Percentiles rank a stretch among this genome's conserved stretches.
Conservation (phyloP, 2,329 filamentous ascomycete genomes). For the Microsporum ferrugineum region DNA sequence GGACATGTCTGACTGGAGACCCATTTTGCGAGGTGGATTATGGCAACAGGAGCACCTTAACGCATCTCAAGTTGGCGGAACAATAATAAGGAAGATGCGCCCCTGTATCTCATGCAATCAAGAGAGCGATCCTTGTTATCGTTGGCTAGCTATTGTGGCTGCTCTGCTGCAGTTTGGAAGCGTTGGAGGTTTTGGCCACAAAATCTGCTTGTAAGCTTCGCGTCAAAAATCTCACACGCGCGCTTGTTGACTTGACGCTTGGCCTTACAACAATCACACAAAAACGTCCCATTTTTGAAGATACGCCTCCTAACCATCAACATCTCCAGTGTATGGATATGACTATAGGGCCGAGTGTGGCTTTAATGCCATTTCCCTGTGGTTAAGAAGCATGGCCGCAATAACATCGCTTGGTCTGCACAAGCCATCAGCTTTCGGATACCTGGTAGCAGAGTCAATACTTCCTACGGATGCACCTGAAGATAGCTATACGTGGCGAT, state of each 20-base stretch:
- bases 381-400: conserved; percentile 58
- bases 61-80: background rate
- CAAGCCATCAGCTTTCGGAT: conserved; percentile 69
- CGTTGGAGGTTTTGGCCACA: background rate
- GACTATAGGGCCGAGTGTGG: background rate
- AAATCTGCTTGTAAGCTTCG: background rate
- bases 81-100: background rate
- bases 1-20: background rate
- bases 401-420: conserved; percentile 86
- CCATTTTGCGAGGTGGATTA: background rate
- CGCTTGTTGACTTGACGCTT: conserved; percentile 1
- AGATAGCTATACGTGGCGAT: conserved; percentile 63
- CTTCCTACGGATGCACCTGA: conserved; percentile 55
- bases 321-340: background rate
- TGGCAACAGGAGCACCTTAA: background rate
- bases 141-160: too few relatives aligned
- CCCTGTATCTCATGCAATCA: background rate
- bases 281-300: background rate
- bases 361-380: background rate
- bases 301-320: background rate
- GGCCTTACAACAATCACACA: background rate
- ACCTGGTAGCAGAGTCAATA: conserved; percentile 70
- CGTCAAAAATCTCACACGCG: background rate
- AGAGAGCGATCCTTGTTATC: background rate
- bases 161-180: background rate